Evolutionary conservation across 164 flowering plant genomes (phyloP).

Genomic region (Protea cynaroides): DNA sequence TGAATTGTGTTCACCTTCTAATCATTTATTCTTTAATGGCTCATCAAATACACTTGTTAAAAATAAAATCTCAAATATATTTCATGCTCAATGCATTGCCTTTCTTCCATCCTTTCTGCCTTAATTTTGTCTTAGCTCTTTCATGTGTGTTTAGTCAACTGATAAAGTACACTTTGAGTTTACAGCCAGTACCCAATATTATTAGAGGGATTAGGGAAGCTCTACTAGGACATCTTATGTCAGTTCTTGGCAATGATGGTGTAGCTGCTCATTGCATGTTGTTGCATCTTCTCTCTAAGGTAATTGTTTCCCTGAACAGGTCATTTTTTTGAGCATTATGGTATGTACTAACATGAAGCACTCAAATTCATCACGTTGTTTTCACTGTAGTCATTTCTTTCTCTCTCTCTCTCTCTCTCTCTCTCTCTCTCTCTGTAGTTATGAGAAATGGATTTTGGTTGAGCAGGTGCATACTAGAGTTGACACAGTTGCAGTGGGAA

Average conservation of each 20-base stretch:
- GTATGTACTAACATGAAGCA: neutral
- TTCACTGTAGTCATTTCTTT: neutral
- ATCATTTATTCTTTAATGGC: neutral
- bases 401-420: neutral
- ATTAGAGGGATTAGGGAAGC: conserved; percentile 57
- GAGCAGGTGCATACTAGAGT: conserved; percentile 78
- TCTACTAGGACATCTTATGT: conserved; percentile 59
- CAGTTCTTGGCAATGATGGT: conserved; percentile 77
- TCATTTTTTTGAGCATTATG: neutral
- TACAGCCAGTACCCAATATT: conserved; percentile 48
- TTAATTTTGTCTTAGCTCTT: neutral
- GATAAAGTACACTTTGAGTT: neutral
- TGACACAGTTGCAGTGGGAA: conserved; percentile 76
- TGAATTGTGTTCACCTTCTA: neutral
- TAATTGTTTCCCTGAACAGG: conserved; percentile 14
- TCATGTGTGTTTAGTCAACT: neutral
- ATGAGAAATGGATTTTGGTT: conserved; percentile 1
- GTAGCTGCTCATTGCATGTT: conserved; percentile 78
- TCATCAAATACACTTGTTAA: neutral
- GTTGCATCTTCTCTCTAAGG: conserved; percentile 87
- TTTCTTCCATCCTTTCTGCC: neutral
- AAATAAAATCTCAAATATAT: neutral
- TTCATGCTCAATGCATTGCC: neutral
- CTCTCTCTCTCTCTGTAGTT: neutral
- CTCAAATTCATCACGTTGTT: neutral